phyloP scores from a whole-genome alignment of 257 asterid genomes.

The Solanum pinnatisectum region DNA sequence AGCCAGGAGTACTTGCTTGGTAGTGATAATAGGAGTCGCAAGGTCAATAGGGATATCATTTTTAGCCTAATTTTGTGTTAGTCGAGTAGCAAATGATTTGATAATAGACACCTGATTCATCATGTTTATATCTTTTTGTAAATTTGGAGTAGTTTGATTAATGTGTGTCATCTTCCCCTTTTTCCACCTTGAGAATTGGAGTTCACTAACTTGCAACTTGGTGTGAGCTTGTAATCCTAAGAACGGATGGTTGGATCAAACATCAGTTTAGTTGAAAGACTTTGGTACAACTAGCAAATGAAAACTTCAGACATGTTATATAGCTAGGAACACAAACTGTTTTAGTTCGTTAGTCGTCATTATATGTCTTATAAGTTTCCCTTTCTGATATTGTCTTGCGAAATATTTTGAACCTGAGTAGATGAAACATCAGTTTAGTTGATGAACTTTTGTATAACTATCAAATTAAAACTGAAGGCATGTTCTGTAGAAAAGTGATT shows the following conservation, averaged over 20 bases:
- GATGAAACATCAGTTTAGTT: background rate
- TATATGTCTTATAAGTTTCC: background rate
- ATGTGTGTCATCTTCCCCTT: too few species aligned
- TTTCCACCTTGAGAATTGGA: too few species aligned
- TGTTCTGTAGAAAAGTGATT: background rate
- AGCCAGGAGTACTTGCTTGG: too few species aligned
- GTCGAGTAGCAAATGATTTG: too few species aligned
- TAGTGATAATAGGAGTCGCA: too few species aligned
- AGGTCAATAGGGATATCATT: too few species aligned
- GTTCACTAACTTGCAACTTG: slow-evolving; percentile 42
- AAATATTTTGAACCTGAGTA: background rate
- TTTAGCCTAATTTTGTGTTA: too few species aligned
- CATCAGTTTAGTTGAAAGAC: background rate
- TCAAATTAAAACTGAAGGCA: background rate
- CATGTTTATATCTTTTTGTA: too few species aligned
- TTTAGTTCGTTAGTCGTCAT: background rate
- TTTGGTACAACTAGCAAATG: background rate
- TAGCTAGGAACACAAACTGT: background rate
- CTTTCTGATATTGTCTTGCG: background rate
- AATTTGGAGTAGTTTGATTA: too few species aligned
- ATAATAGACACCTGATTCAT: too few species aligned
- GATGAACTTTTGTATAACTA: background rate
- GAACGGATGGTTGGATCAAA: background rate
- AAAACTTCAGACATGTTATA: background rate
- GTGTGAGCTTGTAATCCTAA: slow-evolving; percentile 1